Conservation (phyloP, 305 asterid species). For the Ilex paraguariensis region DNA sequence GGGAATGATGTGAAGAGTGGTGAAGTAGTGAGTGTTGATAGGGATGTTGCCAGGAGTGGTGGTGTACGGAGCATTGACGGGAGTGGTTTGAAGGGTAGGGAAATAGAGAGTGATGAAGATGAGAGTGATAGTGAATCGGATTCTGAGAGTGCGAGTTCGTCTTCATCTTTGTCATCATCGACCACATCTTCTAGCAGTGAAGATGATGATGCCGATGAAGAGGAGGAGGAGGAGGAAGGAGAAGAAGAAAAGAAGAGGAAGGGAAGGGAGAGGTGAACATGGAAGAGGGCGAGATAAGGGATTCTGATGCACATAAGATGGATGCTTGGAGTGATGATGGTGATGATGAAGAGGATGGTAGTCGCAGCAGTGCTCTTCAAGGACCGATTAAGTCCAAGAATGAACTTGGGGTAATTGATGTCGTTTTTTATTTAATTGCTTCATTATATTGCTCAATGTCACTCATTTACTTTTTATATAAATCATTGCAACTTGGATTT, state of each 20-base stretch:
- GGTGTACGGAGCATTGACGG: no score
- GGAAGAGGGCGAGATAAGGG: conserved; percentile 82
- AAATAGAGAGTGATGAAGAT: no score
- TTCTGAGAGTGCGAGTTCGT: not conserved
- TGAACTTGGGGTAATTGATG: conserved; percentile 48
- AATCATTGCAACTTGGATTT: no score
- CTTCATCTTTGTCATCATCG: not conserved
- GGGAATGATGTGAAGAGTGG: no score
- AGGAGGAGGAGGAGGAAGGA: not conserved
- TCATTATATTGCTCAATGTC: no score
- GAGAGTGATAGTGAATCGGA: no score
- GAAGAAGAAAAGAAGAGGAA: conserved; percentile 13
- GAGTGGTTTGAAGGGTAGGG: no score
- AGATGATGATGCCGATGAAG: conserved; percentile 30
- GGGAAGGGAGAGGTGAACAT: conserved; percentile 20
- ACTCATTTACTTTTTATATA: no score
- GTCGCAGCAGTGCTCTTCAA: conserved; percentile 10
- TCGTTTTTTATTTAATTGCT: not conserved
- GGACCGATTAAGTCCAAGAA: conserved; percentile 73
- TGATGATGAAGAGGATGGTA: conserved; percentile 20
- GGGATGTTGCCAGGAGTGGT: no score
- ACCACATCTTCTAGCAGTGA: conserved; percentile 8
- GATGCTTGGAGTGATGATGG: conserved; percentile 65
- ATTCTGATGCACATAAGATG: conserved; percentile 54
- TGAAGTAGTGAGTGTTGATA: no score